Percentiles rank a stretch among this genome's conserved stretches.
Conservation (phyloP, 2,329 filamentous ascomycete genomes). For the Alternaria gansuensis region DNA sequence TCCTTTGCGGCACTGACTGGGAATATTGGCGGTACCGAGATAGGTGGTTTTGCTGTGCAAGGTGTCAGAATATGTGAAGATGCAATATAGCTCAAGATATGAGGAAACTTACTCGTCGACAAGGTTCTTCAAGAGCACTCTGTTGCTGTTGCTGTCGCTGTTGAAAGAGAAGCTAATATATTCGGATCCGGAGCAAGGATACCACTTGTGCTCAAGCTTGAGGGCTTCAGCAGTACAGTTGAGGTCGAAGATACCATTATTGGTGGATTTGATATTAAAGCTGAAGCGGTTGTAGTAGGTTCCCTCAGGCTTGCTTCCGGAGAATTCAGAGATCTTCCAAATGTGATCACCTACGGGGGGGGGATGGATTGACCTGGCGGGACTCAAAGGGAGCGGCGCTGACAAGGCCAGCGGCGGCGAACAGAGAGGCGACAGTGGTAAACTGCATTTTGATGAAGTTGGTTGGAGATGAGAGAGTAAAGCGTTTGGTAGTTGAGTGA, state of each 20-base stretch:
- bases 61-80: constrained; percentile 8
- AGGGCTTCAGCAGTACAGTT: constrained; percentile 14
- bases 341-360: constrained; percentile 30
- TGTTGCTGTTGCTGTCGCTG: constrained; percentile 21
- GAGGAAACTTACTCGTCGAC: constrained; percentile 21
- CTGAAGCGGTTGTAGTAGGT: constrained; percentile 25
- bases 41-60: constrained; percentile 20
- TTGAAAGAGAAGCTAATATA: constrained; percentile 28
- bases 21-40: constrained; percentile 26
- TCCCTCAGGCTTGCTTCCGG: constrained; percentile 33
- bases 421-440: constrained; percentile 28
- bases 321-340: constrained; percentile 34
- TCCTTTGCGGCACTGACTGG: constrained; percentile 28
- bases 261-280: constrained; percentile 33
- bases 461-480: not conserved
- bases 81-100: not conserved
- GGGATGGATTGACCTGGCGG: constrained; percentile 17
- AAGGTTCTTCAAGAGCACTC: constrained; percentile 28
- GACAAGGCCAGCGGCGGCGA: constrained; percentile 25
- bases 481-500: not conserved
- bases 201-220: constrained; percentile 21
- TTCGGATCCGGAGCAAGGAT: constrained; percentile 26
- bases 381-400: constrained; percentile 24
- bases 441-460: constrained; percentile 30
- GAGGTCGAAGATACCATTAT: constrained; percentile 23